These are phyloP conservation scores for Begonia peltatifolia DNA, from an alignment of 306 rosid species.

Conservation along the genomic window DNA sequence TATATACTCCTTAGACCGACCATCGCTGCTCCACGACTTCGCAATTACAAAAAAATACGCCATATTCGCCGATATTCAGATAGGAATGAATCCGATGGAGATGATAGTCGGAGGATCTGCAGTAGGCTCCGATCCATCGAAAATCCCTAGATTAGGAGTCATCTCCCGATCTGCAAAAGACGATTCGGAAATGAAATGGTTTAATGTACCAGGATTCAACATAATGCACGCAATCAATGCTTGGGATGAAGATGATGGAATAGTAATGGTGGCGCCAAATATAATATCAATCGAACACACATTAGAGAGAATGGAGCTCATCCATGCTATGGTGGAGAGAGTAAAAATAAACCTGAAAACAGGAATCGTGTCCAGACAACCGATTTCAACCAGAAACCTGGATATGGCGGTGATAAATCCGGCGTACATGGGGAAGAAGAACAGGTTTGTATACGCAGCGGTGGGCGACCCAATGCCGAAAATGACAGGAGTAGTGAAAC, in stretches of 20 bases:
- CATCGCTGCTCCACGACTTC: constrained; percentile 68
- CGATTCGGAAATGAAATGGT: constrained; percentile 63
- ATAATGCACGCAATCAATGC: constrained; percentile 67
- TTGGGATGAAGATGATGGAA: constrained; percentile 67
- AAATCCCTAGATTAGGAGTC: constrained; percentile 45
- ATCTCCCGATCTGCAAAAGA: constrained; percentile 52
- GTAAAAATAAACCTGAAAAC: constrained; percentile 44
- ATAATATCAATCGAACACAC: constrained; percentile 64
- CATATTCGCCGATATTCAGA: constrained; percentile 54
- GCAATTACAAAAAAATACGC: constrained; percentile 66
- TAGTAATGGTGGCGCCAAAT: constrained; percentile 65
- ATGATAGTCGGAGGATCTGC: constrained; percentile 58
- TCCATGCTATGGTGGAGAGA: constrained; percentile 60
- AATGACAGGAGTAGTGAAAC: constrained; percentile 71
- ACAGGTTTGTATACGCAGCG: constrained; percentile 50
- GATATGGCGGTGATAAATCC: constrained; percentile 58
- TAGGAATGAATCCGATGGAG: constrained; percentile 57
- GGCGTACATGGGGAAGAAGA: constrained; percentile 28
- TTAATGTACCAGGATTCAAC: constrained; percentile 76
- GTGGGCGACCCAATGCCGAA: constrained; percentile 88
- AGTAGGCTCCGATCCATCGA: constrained; percentile 42
- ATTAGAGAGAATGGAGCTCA: constrained; percentile 51
- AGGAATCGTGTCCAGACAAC: constrained; percentile 42
- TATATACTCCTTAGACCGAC: constrained; percentile 52
- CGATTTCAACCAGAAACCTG: constrained; percentile 56